Base-by-base conservation (phyloP, 352 stramenopile genomes). In the Phytophthora sp. region DNA sequence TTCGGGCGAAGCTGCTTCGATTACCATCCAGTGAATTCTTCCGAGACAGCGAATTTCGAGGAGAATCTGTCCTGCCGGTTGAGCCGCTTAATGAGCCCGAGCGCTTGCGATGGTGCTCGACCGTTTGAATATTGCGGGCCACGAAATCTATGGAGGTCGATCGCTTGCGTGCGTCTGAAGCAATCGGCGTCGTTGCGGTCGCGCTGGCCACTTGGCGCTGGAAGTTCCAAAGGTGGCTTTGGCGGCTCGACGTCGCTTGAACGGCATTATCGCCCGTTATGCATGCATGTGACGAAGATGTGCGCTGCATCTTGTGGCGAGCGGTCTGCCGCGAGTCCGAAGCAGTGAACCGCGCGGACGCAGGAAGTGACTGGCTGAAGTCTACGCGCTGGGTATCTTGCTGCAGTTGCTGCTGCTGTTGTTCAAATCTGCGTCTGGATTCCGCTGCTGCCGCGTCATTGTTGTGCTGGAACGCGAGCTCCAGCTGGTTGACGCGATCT, bases 401-500 rank as follows among this genome's bases (percentile, higher is more conserved):
- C 15, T 65, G 50, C 15, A 54, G 5, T 34, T 68, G 45, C 10
- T 61, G 44, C 21, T 54, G 32, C 21, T 64, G 63, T 2, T 62
- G 21, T 17, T 75, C 62, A 6, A 64, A 45, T 31, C 38, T 21
- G 13, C 41, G 54, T 37, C 53, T 34, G 32, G 54, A 70, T n/a
- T 71, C 48, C 8, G 46, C 55, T 20, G 49, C 60, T 10, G 50
- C 13, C 2, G 62, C 13, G 31, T 77, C 57, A n/a, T 69, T 67
- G 27, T 70, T 76, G 44, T 69, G 73, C 35, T 79, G 77, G 32
- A 87, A 72, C 17, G 79, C 76, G 13, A 91, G 75, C 55, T 91
- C 81, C 35, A 94, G 56, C 51, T 94, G 79, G 43, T 91, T 87
- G 13, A 94, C 82, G 17, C 84, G 84, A 34, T 80, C 81, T 69